Evolutionary conservation across 768 basidiomycete genomes (phyloP).

Genomic region (Tulasnella sp.): DNA sequence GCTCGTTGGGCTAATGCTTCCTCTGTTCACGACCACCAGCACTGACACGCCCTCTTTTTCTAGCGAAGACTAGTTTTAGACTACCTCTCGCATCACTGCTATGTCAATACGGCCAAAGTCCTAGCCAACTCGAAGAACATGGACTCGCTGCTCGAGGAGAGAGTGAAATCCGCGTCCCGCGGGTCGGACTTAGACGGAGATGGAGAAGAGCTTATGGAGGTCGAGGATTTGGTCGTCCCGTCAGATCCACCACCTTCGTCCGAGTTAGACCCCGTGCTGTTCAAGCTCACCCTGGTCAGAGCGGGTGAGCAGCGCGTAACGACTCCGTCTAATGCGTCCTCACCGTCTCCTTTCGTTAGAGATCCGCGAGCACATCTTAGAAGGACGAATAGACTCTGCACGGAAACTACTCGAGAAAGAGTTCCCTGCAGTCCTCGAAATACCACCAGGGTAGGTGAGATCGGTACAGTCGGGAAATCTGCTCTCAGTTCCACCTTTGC

Average conservation of each 20-base stretch:
- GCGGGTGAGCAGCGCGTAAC: background rate
- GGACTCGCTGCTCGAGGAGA: background rate
- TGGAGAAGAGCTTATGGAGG: constrained; percentile 8
- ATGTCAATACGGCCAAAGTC: constrained; percentile 55
- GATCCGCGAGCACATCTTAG: constrained; percentile 56
- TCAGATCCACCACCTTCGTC: background rate
- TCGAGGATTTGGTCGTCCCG: background rate
- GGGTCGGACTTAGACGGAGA: background rate
- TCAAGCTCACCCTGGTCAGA: background rate
- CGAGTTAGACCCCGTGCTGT: background rate
- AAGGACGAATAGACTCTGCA: constrained; percentile 65
- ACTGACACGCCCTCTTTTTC: background rate
- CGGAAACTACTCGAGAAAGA: constrained; percentile 51
- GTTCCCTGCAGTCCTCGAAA: constrained; percentile 60
- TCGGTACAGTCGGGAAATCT: too few species aligned
- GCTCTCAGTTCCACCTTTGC: background rate
- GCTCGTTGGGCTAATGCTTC: background rate
- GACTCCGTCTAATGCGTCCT: background rate
- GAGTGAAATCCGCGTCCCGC: background rate
- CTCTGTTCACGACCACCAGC: background rate
- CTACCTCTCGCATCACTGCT: constrained; percentile 65
- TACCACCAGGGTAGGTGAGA: background rate
- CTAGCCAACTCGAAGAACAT: constrained; percentile 33
- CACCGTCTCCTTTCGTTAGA: constrained; percentile 32
- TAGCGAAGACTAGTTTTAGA: constrained; percentile 44